Base-by-base conservation (phyloP, 129 eudicot genomes). In the Deinandra increscens region DNA sequence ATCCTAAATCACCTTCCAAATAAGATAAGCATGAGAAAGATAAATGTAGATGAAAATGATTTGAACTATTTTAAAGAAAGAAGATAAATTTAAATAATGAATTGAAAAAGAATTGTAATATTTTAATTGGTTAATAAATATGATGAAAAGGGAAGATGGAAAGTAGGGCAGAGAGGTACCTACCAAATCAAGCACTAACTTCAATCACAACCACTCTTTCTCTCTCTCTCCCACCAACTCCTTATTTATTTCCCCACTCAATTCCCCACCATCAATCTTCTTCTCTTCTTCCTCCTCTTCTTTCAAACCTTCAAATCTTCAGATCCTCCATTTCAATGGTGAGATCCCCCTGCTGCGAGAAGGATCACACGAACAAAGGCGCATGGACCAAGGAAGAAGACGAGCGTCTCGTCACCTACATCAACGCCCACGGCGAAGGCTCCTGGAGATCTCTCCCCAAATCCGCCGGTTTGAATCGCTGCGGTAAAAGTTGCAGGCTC, bases 311-410 rank as follows among this genome's bases (percentile, higher is more conserved):
- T n/a, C n/a, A n/a, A n/a, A n/a, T n/a, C n/a, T 50, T 17, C 31
- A 26, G 1, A 18, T 9, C 54, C 0, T 45, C 17, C 10, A 3
- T 11, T 12, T 19, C 37, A 3, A 87, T 88, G 96, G 96, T 83
- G n/a, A 72, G 96, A 50, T 88, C 96, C 6, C 91, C 91, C 37
- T 88, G 91, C 42, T 88, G 96, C 7, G 96, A 88, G 41, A 85
- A 88, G 51, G 85, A 86, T 17, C 96, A 88, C 80, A 88, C 87
- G n/a, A 88, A 85, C 78, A 88, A 84, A 88, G 96, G 96, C n/a
- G 96, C 95, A 34, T 87, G 95, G 95, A 84, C 95, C 11, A 87
- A 87, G 66, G 95, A 87, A 60, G 95, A 87, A 83, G 96, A 88
- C 60, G 83, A 88, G 1, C 88, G 85, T 19, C 95, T 87, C 61